Evolutionary conservation across 306 rosid species (phyloP).

Genomic region (Macrotyloma uniflorum): DNA sequence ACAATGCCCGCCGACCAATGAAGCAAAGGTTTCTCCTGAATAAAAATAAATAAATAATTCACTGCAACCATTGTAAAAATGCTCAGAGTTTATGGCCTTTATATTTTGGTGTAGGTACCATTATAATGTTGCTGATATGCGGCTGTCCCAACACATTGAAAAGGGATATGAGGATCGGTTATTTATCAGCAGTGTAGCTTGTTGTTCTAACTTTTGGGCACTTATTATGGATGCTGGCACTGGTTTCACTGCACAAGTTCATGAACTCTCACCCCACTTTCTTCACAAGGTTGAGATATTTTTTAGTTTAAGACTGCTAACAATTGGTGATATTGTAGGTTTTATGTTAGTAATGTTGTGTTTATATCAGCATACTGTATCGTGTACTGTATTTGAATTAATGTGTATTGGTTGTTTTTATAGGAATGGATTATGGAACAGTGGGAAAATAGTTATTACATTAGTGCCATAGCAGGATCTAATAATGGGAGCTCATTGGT

Average conservation of each 20-base stretch:
- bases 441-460: slow-evolving; percentile 85
- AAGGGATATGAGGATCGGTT: slow-evolving; percentile 86
- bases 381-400: slow-evolving; percentile 15
- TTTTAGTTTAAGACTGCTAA: not conserved
- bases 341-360: not conserved
- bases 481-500: slow-evolving; percentile 78
- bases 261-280: slow-evolving; percentile 70
- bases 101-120: slow-evolving; percentile 55
- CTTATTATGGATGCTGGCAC: slow-evolving; percentile 97
- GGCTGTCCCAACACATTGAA: slow-evolving; percentile 81
- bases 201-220: slow-evolving; percentile 83
- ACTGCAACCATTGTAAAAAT: not conserved
- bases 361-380: not conserved
- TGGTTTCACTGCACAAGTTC: slow-evolving; percentile 76
- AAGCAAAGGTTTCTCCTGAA: slow-evolving; percentile 74
- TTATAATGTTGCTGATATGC: slow-evolving; percentile 82
- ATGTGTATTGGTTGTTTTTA: slow-evolving; percentile 48
- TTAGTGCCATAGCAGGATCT: slow-evolving; percentile 87
- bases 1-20: slow-evolving; percentile 89
- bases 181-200: slow-evolving; percentile 75
- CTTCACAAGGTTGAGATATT: slow-evolving; percentile 72
- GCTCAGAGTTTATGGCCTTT: not conserved
- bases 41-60: not conserved
- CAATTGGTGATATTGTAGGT: not conserved
- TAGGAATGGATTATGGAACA: slow-evolving; percentile 97